Evolutionary conservation across 1,284 basidiomycete species (phyloP), one percentile per base, ranked within the genome.

Genomic region (Sporisorium exsertum): DNA sequence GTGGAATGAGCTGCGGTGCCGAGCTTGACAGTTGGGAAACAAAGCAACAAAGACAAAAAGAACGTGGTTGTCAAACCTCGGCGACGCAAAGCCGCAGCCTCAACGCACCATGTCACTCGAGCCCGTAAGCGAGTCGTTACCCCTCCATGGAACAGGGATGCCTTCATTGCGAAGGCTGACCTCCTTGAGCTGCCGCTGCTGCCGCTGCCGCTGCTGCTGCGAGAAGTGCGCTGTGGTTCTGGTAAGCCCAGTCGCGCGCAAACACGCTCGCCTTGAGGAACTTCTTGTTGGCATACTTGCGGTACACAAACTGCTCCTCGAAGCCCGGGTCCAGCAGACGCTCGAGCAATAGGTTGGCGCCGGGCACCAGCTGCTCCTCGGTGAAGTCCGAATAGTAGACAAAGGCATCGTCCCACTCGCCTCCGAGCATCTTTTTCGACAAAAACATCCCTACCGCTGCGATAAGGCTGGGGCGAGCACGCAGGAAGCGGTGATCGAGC

Each of bases 221-320:
- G 24, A 76, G 58, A 49, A 79, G 37, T 13, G 67, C 71, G 40
- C 63, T 70, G 70, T 82, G 77, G 64, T 82, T 79, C 42, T 80
- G 80, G 35, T 71, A 68, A 1, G 82, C 88, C 88, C 88, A 89
- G 53, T 87, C 85, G 52, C 87, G 84, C 4, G 88, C 87, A 76
- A 87, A 88, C 35, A 87, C 84, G 24, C 87, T 81, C 5, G 93
- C 93, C 89, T 94, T 94, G 87, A 93, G 88, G 86, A 91, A 96
- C 80, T 92, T 92, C 90, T 95, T 96, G 89, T 93, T 91, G 58
- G 94, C 91, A 86, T 99, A 99, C 88, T 99, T 99, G 88, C 93
- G 93, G 90, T 91, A 97, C 35, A 97, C 92, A 86, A 95, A 95
- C 81, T 92, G 91, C 62, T 91, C 89, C 43, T 91, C 89, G 86